Conservation (phyloP, 768 basidiomycete species). For the Leccinum broughii region DNA sequence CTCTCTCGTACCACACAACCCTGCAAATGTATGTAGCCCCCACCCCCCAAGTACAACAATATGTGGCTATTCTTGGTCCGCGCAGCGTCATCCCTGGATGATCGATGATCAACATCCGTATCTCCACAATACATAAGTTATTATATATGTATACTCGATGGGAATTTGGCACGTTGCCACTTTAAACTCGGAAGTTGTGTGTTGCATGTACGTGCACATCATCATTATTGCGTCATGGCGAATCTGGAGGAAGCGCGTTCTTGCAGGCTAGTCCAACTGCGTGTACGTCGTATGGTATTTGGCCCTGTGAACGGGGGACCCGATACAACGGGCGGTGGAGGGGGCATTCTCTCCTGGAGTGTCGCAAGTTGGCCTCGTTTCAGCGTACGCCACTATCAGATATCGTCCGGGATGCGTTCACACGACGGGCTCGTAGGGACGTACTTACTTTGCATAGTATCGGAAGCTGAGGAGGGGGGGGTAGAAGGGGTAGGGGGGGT, state of each 20-base stretch:
- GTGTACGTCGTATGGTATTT: neutral
- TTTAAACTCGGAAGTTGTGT: neutral
- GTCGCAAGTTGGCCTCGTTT: slow-evolving; percentile 7
- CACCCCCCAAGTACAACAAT: neutral
- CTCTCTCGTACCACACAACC: neutral
- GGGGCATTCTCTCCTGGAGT: neutral
- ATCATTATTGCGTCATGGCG: neutral
- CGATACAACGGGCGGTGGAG: neutral
- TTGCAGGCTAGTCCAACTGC: neutral
- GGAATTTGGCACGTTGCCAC: neutral
- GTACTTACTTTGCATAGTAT: neutral
- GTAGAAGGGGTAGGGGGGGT: neutral
- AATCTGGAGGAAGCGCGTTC: neutral
- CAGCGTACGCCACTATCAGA: slow-evolving; percentile 18
- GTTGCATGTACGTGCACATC: neutral
- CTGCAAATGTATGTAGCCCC: neutral
- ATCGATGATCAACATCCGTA: slow-evolving; percentile 8
- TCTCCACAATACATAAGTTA: neutral
- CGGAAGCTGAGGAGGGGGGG: neutral
- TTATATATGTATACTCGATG: neutral
- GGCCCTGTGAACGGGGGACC: neutral
- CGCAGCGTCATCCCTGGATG: slow-evolving; percentile 4
- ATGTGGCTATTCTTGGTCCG: slow-evolving; percentile 8
- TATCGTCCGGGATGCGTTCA: slow-evolving; percentile 17
- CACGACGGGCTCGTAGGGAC: slow-evolving; percentile 21